Evolutionary conservation across 2,329 filamentous ascomycete species (phyloP).

Genomic region (Ilyonectria destructans): DNA sequence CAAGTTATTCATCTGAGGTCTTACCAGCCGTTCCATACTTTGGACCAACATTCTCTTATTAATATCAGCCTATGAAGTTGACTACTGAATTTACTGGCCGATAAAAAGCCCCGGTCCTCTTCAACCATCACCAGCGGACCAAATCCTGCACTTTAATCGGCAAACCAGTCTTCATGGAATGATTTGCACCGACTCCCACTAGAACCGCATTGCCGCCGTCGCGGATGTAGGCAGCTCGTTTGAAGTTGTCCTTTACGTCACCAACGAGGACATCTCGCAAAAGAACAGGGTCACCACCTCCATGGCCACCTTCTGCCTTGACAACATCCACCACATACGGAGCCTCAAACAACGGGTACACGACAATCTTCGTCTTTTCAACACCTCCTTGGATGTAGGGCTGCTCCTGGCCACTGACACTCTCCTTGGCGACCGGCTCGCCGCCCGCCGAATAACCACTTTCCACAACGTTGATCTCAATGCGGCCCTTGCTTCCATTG

Average conservation of each 20-base stretch:
- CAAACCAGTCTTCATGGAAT: slow-evolving; percentile 60
- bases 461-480: slow-evolving; percentile 76
- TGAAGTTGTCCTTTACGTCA: slow-evolving; percentile 64
- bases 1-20: too few species aligned
- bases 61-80: too few species aligned
- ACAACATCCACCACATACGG: slow-evolving; percentile 70
- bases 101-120: not conserved
- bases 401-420: slow-evolving; percentile 59
- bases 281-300: slow-evolving; percentile 70
- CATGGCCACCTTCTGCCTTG: slow-evolving; percentile 70
- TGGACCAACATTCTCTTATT: too few species aligned
- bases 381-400: slow-evolving; percentile 46
- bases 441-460: slow-evolving; percentile 74
- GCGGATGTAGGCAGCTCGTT: slow-evolving; percentile 70
- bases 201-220: slow-evolving; percentile 73
- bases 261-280: slow-evolving; percentile 72
- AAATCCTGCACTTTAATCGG: slow-evolving; percentile 45
- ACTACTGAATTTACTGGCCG: too few species aligned
- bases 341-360: slow-evolving; percentile 71
- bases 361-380: slow-evolving; percentile 61
- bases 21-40: too few species aligned
- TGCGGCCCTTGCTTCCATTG: slow-evolving; percentile 71
- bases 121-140: slow-evolving; percentile 35
- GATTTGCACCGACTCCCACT: slow-evolving; percentile 73
- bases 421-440: slow-evolving; percentile 63